Evolutionary conservation across 108 stramenopile species (phyloP), one percentile per base, ranked within the genome.

Genomic region (Pseudonitzschia multistriata): DNA sequence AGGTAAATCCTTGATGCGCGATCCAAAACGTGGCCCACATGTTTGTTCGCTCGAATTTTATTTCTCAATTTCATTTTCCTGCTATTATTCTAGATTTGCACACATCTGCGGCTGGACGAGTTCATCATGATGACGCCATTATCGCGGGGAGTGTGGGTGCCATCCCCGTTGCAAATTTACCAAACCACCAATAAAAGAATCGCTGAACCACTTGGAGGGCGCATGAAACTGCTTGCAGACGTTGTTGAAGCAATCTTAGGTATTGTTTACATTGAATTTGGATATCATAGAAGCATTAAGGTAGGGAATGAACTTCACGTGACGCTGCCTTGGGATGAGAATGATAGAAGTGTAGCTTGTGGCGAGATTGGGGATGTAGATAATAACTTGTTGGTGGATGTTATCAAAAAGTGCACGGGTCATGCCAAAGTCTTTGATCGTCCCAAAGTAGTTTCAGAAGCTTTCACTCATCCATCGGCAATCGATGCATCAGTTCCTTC

Each of bases 401-500:
- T 0, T 35, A 39, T 71, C 1, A 39, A 19, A 29, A 49, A 24
- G 11, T 61, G 49, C 25, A 77, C 76, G 2, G 76, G 69, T 27
- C 59, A 74, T 35, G 24, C 22, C 13, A 29, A 60, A 35, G 11
- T 39, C 19, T 85, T 88, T 55, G 42, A 39, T 5, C 67, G 66
- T 13, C 69, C 60, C 5, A 60, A 72, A 36, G n/a, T 85, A 22
- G 49, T 84, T 24, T 73, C 74, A 27, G 84, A 85, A 56, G 84
- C 87, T 8, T 73, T 83, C 19, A 82, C 87, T 31, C 84, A 88
- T 72, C 84, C 83, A n/a, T 85, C 66, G 24, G 77, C 74, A 54
- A 49, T 74, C 30, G 66, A 80, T 63, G 65, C 80, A 31, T 56
- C 70, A 49, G 83, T 83, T 21, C 80, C 87, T 3, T 83, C 82